These are phyloP conservation scores for Choiromyces venosus DNA, from an alignment of 495 filamentous ascomycete genomes.

Conservation along the genomic window DNA sequence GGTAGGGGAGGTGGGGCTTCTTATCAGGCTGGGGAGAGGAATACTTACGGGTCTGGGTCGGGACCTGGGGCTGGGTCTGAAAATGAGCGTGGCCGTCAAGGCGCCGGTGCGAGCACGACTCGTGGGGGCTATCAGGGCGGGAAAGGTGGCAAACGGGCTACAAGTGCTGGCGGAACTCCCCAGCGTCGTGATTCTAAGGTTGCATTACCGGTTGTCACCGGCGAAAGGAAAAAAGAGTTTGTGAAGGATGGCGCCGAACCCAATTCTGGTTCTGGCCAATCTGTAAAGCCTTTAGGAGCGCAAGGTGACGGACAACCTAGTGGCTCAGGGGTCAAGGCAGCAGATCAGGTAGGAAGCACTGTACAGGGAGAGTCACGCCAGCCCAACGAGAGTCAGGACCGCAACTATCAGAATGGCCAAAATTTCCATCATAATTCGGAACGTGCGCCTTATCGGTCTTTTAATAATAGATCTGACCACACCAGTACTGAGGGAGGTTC, in stretches of 20 bases:
- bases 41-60: slow-evolving; percentile 17
- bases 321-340: slow-evolving; percentile 18
- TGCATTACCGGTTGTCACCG: slow-evolving; percentile 17
- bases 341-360: slow-evolving; percentile 19
- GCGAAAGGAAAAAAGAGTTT: slow-evolving; percentile 30
- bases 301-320: slow-evolving; percentile 16
- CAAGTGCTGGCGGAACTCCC: slow-evolving; percentile 27
- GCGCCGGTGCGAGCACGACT: slow-evolving; percentile 9
- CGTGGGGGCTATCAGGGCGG: slow-evolving; percentile 30
- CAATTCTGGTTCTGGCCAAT: slow-evolving; percentile 18
- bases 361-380: slow-evolving; percentile 28
- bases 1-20: slow-evolving; percentile 26
- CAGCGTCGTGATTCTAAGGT: slow-evolving; percentile 38
- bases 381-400: slow-evolving; percentile 24
- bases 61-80: slow-evolving; percentile 29
- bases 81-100: slow-evolving; percentile 36
- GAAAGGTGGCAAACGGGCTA: slow-evolving; percentile 24
- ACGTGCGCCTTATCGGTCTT: slow-evolving; percentile 23
- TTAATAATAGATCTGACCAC: slow-evolving; percentile 27
- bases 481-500: slow-evolving; percentile 15
- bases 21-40: slow-evolving; percentile 23
- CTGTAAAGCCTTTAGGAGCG: slow-evolving; percentile 25
- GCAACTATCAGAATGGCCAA: slow-evolving; percentile 25
- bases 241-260: slow-evolving; percentile 12
- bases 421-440: slow-evolving; percentile 26